Percentiles rank a stretch among this genome's conserved stretches.
These are phyloP conservation scores for Trichosanthes cucumerina DNA, from an alignment of 306 rosid genomes.

Conservation along the genomic window DNA sequence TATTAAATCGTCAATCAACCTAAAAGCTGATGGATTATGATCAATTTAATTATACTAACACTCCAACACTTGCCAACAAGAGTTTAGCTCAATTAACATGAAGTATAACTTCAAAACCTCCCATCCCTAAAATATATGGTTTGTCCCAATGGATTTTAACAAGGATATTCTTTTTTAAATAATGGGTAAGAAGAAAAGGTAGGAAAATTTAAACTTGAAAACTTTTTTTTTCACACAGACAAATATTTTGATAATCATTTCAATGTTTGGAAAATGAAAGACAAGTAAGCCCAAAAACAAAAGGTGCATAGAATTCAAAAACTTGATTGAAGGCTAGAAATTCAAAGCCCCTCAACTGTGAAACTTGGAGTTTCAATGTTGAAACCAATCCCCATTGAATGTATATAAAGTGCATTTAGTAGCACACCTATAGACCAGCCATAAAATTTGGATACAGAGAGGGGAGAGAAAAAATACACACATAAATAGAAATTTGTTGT, in stretches of 20 bases:
- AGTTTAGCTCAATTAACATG: too few species aligned
- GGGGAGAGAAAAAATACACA: background rate
- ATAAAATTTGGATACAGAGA: slow-evolving; percentile 24
- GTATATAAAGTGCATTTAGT: slow-evolving; percentile 57
- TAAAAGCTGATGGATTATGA: too few species aligned
- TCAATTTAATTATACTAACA: too few species aligned
- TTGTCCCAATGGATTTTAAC: too few species aligned
- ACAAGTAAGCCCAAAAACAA: background rate
- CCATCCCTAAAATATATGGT: too few species aligned
- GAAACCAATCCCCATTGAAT: slow-evolving; percentile 48
- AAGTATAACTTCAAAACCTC: too few species aligned
- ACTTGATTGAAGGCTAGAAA: background rate
- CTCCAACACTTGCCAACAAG: too few species aligned
- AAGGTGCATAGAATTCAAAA: background rate
- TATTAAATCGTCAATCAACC: too few species aligned
- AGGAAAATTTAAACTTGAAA: background rate
- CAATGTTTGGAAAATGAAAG: background rate
- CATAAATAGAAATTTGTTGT: background rate
- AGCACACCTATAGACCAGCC: slow-evolving; percentile 35
- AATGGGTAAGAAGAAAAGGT: background rate
- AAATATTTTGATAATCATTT: background rate
- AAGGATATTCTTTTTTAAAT: too few species aligned
- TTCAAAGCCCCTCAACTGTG: background rate
- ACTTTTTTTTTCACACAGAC: background rate
- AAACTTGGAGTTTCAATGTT: slow-evolving; percentile 39